A percentile compares a stretch with the other conserved stretches of the same genome.
Evolutionary conservation across 2,329 filamentous ascomycete species (phyloP).

Genomic region (Scleromitrula shiraiana): DNA sequence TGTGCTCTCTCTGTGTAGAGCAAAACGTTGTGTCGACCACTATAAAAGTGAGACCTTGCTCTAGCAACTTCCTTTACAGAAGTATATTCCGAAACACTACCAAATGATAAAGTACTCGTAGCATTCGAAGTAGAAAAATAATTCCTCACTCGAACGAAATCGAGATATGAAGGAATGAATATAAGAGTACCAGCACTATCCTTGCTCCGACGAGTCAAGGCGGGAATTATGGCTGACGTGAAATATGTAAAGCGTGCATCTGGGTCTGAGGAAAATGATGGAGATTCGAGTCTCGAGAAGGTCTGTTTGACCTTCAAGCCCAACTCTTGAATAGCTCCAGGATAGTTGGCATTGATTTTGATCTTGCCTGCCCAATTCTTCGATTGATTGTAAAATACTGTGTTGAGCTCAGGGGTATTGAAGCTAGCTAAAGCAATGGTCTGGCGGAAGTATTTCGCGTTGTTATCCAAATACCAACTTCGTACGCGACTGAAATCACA

Average conservation of each 20-base stretch:
- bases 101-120: slow-evolving; percentile 57
- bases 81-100: slow-evolving; percentile 82
- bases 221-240: slow-evolving; percentile 69
- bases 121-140: slow-evolving; percentile 67
- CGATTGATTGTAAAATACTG: slow-evolving; percentile 67
- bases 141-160: slow-evolving; percentile 90
- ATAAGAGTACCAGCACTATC: slow-evolving; percentile 66
- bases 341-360: slow-evolving; percentile 60
- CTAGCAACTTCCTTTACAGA: slow-evolving; percentile 70
- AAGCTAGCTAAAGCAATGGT: slow-evolving; percentile 76
- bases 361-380: slow-evolving; percentile 74
- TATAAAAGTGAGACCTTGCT: slow-evolving; percentile 79
- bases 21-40: slow-evolving; percentile 71
- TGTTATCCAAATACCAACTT: slow-evolving; percentile 86
- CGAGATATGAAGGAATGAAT: slow-evolving; percentile 88
- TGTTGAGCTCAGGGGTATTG: slow-evolving; percentile 80
- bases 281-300: slow-evolving; percentile 76
- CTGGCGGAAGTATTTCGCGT: slow-evolving; percentile 74
- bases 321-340: slow-evolving; percentile 65
- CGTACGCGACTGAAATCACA: slow-evolving; percentile 90
- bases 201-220: slow-evolving; percentile 60
- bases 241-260: slow-evolving; percentile 91
- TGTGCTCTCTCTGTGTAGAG: slow-evolving; percentile 95
- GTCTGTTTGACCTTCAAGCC: slow-evolving; percentile 72
- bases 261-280: slow-evolving; percentile 65